Evolutionary conservation across 2,329 filamentous ascomycete species (phyloP).

Genomic region (Epichloe coenophiala): DNA sequence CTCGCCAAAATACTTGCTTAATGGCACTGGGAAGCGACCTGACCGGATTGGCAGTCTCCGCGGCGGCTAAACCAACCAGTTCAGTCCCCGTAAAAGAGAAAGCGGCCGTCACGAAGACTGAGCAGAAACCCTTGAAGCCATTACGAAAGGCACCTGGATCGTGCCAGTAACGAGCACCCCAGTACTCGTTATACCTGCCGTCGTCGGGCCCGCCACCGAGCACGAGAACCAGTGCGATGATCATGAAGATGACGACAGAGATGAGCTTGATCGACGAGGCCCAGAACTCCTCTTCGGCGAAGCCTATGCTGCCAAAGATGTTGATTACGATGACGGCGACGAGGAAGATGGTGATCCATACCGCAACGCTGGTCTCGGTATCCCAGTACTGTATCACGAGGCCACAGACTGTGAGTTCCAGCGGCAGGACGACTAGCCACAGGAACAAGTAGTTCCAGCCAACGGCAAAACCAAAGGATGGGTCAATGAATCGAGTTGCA

Average conservation of each 20-base stretch:
- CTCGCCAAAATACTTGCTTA: conserved; percentile 54
- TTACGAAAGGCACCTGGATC: conserved; percentile 45
- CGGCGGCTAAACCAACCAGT: conserved; percentile 55
- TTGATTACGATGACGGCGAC: conserved; percentile 36
- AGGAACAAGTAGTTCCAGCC: conserved; percentile 33
- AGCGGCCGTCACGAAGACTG: conserved; percentile 55
- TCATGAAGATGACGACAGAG: conserved; percentile 48
- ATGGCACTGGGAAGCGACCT: conserved; percentile 64
- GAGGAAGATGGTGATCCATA: conserved; percentile 42
- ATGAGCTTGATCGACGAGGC: conserved; percentile 41
- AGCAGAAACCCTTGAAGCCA: conserved; percentile 56
- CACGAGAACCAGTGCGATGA: conserved; percentile 43
- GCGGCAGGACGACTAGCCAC: conserved; percentile 35
- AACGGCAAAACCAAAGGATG: conserved; percentile 44
- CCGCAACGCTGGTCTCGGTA: conserved; percentile 27
- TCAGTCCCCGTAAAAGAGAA: conserved; percentile 55
- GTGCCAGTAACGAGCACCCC: conserved; percentile 30
- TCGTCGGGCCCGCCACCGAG: conserved; percentile 40
- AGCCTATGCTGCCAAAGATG: conserved; percentile 40
- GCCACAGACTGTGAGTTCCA: conserved; percentile 36
- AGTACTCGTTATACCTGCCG: conserved; percentile 27
- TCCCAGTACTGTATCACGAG: conserved; percentile 41
- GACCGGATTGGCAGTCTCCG: conserved; percentile 52
- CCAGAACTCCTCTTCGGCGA: conserved; percentile 42
- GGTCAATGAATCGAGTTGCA: conserved; percentile 47